Conservation (phyloP, 139 green algal species). For the Chlorella vulgaris region DNA sequence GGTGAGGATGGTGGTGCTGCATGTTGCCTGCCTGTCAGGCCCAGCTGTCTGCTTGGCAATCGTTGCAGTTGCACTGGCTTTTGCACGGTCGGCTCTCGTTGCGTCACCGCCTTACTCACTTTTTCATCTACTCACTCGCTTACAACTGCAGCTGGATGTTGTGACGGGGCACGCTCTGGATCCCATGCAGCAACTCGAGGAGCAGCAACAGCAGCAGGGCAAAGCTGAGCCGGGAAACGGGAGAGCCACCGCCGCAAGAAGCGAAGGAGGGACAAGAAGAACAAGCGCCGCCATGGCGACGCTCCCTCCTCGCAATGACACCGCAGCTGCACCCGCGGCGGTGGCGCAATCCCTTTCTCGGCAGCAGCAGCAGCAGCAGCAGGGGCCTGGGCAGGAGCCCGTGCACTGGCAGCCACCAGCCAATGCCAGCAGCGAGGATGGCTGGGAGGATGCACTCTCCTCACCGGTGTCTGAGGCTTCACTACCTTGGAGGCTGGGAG, state of each 20-base stretch:
- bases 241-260: not conserved
- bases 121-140: no score
- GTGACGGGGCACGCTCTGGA: not conserved
- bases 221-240: not conserved
- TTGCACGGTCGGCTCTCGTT: no score
- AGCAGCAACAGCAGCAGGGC: not conserved
- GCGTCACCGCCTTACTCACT: no score
- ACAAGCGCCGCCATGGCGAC: not conserved
- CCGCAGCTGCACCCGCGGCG: not conserved
- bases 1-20: no score
- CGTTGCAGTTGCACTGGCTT: no score
- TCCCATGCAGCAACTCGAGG: not conserved
- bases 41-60: no score
- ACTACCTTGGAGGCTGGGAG: no score
- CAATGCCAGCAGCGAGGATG: no score
- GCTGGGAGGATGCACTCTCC: no score
- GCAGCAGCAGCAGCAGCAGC: not conserved
- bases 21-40: no score
- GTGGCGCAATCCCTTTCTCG: not conserved
- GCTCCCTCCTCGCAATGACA: not conserved
- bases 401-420: no score
- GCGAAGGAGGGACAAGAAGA: not conserved
- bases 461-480: no score
- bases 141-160: not conserved
- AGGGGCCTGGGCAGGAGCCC: not conserved